Conservation (phyloP, 225 moss, liverwort and hornwort genomes). For the Marchantia polymorpha region DNA sequence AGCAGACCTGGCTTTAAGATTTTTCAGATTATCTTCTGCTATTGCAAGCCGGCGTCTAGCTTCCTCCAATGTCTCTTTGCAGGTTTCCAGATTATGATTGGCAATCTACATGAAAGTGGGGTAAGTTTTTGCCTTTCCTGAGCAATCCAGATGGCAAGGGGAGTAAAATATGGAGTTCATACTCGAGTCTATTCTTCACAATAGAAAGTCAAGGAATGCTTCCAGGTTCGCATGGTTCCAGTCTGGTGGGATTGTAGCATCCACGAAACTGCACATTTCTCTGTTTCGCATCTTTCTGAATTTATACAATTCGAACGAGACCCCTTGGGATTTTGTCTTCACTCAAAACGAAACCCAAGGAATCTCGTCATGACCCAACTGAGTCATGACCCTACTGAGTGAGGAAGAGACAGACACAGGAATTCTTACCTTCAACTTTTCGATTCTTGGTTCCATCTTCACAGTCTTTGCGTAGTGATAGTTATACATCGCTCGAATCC, state of each 20-base stretch:
- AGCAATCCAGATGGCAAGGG: background rate
- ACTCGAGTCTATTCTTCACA: background rate
- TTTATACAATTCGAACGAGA: background rate
- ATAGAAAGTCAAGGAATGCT: background rate
- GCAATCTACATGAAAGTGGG: constrained; percentile 29
- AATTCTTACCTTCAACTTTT: constrained; percentile 38
- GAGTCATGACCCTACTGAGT: background rate
- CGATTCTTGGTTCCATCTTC: constrained; percentile 55
- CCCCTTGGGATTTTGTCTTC: too few species aligned
- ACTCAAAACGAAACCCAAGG: background rate
- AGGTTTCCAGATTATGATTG: constrained; percentile 45
- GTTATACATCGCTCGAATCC: constrained; percentile 58
- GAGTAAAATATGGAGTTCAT: background rate
- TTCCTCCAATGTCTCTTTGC: constrained; percentile 44
- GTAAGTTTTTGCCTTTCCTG: background rate
- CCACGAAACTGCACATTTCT: background rate
- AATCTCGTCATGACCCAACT: background rate
- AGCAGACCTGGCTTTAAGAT: constrained; percentile 41
- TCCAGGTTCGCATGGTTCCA: background rate
- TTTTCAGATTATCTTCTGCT: constrained; percentile 41
- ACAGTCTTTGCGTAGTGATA: constrained; percentile 54
- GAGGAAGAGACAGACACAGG: background rate
- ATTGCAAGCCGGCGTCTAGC: constrained; percentile 36
- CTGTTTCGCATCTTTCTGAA: background rate
- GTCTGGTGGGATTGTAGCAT: background rate